phyloP scores from a whole-genome alignment of 2,329 filamentous ascomycete genomes.

The Penicillium sp. region DNA sequence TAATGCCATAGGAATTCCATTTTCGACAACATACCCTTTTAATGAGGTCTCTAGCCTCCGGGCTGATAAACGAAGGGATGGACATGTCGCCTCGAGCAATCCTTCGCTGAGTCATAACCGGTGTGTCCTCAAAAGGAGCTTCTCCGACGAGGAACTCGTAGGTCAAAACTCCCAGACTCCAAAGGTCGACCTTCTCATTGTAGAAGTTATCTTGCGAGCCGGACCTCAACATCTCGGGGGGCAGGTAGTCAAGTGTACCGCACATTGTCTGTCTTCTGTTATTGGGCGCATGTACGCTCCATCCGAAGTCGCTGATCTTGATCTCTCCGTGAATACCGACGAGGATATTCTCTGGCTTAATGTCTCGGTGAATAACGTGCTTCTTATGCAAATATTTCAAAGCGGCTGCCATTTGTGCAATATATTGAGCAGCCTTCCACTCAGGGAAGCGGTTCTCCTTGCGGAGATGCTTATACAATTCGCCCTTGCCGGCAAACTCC shows the following conservation, averaged over 20 bases:
- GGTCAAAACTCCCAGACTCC: slow-evolving; percentile 89
- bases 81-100: slow-evolving; percentile 90
- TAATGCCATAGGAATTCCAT: slow-evolving; percentile 17
- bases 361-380: slow-evolving; percentile 95
- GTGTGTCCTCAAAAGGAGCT: slow-evolving; percentile 94
- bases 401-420: slow-evolving; percentile 86
- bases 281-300: slow-evolving; percentile 96
- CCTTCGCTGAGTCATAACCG: slow-evolving; percentile 86
- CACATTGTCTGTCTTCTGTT: slow-evolving; percentile 93
- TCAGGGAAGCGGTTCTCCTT: slow-evolving; percentile 77
- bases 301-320: slow-evolving; percentile 97
- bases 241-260: slow-evolving; percentile 93
- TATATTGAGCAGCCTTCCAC: slow-evolving; percentile 81
- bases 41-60: slow-evolving; percentile 87
- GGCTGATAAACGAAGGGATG: slow-evolving; percentile 82
- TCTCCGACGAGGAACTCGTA: slow-evolving; percentile 97
- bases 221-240: slow-evolving; percentile 92
- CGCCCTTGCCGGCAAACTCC: slow-evolving; percentile 80
- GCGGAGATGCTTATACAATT: slow-evolving; percentile 82
- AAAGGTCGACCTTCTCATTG: slow-evolving; percentile 91
- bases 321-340: slow-evolving; percentile 96
- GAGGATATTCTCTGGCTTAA: slow-evolving; percentile 96
- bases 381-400: slow-evolving; percentile 91
- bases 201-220: slow-evolving; percentile 82
- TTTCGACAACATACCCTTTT: slow-evolving; percentile 61